Percentiles rank a stretch among this genome's conserved stretches.
Evolutionary conservation across 345 rosid species (phyloP).

Genomic region (Euphorbia peplus): DNA sequence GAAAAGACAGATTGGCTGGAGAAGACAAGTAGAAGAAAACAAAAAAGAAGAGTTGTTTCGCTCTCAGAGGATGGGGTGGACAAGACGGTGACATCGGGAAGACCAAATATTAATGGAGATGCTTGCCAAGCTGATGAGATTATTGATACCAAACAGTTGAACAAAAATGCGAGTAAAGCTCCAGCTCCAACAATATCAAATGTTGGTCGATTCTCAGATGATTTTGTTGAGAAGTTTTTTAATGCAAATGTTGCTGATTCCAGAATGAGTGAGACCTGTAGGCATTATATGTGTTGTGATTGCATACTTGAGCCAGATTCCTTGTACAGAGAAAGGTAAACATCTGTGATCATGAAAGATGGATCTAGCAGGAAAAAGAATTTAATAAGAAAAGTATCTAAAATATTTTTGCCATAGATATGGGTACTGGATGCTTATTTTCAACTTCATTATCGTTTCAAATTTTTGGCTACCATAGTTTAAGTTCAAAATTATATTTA

Average conservation of each 20-base stretch:
- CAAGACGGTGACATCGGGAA: constrained; percentile 34
- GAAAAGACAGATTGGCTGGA: constrained; percentile 45
- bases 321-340: constrained; percentile 53
- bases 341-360: constrained; percentile 3
- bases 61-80: constrained; percentile 33
- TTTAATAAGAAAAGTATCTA: not conserved
- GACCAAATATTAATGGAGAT: constrained; percentile 36
- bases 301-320: constrained; percentile 66
- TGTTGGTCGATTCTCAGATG: constrained; percentile 34
- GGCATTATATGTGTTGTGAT: constrained; percentile 52
- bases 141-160: constrained; percentile 23
- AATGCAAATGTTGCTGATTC: constrained; percentile 53
- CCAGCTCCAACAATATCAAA: constrained; percentile 17
- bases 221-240: constrained; percentile 61
- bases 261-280: constrained; percentile 56
- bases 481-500: not conserved
- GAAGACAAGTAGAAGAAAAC: constrained; percentile 51
- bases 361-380: not conserved
- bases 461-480: not conserved
- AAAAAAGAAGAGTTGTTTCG: constrained; percentile 52
- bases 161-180: constrained; percentile 2
- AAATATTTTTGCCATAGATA: not conserved
- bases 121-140: constrained; percentile 26
- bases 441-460: not conserved
- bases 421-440: not conserved